These are phyloP conservation scores for Pyrus communis DNA, from an alignment of 306 rosid species.

Conservation along the genomic window DNA sequence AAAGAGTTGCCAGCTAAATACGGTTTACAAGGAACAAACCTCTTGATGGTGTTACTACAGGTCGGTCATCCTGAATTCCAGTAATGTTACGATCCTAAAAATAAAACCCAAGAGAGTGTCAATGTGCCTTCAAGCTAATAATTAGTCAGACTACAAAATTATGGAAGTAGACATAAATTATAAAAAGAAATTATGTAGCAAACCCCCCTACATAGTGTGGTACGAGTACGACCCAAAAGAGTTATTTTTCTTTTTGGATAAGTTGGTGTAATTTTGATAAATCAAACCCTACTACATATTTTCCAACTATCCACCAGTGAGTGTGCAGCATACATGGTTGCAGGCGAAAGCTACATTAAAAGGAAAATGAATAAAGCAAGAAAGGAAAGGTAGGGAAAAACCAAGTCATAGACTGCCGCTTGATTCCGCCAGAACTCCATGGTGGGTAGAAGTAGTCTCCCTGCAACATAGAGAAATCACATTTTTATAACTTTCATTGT, in stretches of 20 bases:
- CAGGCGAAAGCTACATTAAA: not conserved
- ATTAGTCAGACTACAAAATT: not conserved
- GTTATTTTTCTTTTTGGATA: not conserved
- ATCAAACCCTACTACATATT: not conserved
- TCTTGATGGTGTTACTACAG: conserved; percentile 15
- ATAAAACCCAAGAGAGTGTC: not conserved
- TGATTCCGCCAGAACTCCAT: conserved; percentile 92
- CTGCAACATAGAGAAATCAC: conserved; percentile 30
- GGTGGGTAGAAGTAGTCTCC: conserved; percentile 57
- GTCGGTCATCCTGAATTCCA: conserved; percentile 39
- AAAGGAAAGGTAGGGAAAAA: conserved; percentile 16
- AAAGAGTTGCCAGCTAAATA: not conserved
- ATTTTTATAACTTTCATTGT: not conserved
- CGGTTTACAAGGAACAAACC: conserved; percentile 30
- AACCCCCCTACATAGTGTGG: not conserved
- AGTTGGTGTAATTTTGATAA: not conserved
- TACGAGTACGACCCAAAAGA: not conserved
- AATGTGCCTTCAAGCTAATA: not conserved
- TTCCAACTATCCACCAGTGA: not conserved
- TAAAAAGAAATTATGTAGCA: not conserved
- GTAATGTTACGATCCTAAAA: conserved; percentile 45
- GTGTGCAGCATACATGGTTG: not conserved
- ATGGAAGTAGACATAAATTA: not conserved
- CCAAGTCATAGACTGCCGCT: conserved; percentile 56
- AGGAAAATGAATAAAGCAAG: not conserved